Evolutionary conservation across 1,284 basidiomycete genomes (phyloP), one percentile per base, ranked within the genome.

Genomic region (Waitea zeae): DNA sequence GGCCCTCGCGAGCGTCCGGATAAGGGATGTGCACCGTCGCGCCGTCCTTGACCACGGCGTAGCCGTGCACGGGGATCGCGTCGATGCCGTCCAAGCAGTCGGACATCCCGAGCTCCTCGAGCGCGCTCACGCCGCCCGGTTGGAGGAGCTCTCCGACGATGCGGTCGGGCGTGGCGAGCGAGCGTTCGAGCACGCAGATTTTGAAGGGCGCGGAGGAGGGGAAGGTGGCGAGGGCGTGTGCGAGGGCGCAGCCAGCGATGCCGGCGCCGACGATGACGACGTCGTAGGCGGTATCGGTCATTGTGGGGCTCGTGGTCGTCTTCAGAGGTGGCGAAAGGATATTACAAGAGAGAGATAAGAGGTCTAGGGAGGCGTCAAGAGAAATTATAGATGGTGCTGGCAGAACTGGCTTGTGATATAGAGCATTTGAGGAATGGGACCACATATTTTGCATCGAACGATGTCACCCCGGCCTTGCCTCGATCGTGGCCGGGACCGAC

Each of bases 121-220:
- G 60, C 0, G 88, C 78, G 3, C 65, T 62, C 14, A 92, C 77
- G 4, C 95, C 95, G 1, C 84, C 92, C 0, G 95, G 95, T 49
- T 98, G 93, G 14, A 99, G 62, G 1, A 98, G 73, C 56, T 99
- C 95, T 24, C 95, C 93, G 26, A 98, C 93, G 46, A 99, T 97
- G 17, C 93, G 72, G 63, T 97, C 89, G 0, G 95, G 93, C 53
- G 92, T 82, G 0, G 77, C 64, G 9, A 97, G 66, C 27, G 93
- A 93, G 31, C 90, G 72, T 56, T 95, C 88, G 40, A 95, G 59
- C 2, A 93, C 58, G 14, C 78, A 76, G 41, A 92, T 75, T n/a
- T 70, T 72, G 20, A 90, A 64, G 1, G 77, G 76, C 36, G 60
- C 59, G 24, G 26, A 14, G 3, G 51, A 47, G 9, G 49, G 36